A percentile compares a stretch with the other conserved stretches of the same genome.
phyloP scores from a whole-genome alignment of 257 asterid species.

The Paulownia fortunei region DNA sequence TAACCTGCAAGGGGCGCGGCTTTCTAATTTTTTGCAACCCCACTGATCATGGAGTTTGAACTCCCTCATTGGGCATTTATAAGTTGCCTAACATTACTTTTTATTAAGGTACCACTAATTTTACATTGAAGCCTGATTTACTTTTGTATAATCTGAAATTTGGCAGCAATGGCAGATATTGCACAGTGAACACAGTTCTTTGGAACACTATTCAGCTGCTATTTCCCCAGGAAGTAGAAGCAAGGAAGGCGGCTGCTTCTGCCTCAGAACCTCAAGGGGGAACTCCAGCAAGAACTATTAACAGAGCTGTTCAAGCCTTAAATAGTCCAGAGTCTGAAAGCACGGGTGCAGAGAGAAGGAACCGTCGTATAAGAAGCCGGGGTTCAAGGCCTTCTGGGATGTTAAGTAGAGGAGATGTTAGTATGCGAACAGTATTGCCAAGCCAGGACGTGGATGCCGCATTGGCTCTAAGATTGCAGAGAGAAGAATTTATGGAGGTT shows the following conservation, averaged over 20 bases:
- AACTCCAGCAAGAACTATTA: slow-evolving; percentile 42
- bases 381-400: slow-evolving; percentile 36
- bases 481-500: slow-evolving; percentile 83
- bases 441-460: slow-evolving; percentile 90
- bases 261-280: slow-evolving; percentile 33
- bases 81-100: no score
- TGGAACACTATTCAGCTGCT: slow-evolving; percentile 96
- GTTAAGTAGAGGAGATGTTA: slow-evolving; percentile 30
- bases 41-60: no score
- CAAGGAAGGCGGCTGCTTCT: slow-evolving; percentile 54
- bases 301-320: slow-evolving; percentile 42
- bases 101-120: no score
- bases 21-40: no score
- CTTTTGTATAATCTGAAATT: background rate
- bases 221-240: slow-evolving; percentile 87
- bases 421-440: slow-evolving; percentile 48
- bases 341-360: slow-evolving; percentile 41
- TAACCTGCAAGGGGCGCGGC: no score
- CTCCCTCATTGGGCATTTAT: no score
- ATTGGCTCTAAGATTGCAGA: slow-evolving; percentile 88
- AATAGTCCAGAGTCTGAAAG: slow-evolving; percentile 53
- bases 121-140: background rate
- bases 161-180: slow-evolving; percentile 79
- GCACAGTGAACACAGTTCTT: slow-evolving; percentile 92
- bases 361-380: slow-evolving; percentile 38